phyloP scores from a whole-genome alignment of 2,329 filamentous ascomycete genomes.

The Fusarium haematococcum region DNA sequence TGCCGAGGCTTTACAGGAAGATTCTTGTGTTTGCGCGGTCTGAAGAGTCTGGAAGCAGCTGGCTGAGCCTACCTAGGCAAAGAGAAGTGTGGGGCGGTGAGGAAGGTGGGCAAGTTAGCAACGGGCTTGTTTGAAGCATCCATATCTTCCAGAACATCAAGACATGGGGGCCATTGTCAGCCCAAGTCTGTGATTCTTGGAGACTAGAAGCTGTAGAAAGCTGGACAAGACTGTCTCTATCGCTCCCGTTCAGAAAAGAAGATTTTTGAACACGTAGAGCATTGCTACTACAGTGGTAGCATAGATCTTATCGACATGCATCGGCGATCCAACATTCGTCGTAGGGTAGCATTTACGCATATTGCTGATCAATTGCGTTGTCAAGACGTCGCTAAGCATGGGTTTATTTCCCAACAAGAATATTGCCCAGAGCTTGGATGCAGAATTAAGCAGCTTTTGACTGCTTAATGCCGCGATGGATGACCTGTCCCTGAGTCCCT shows the following conservation, averaged over 20 bases:
- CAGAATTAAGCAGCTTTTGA: not conserved
- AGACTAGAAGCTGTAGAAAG: not conserved
- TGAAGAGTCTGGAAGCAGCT: conserved; percentile 1
- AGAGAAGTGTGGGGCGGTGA: not conserved
- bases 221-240: not conserved
- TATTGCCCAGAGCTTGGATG: not conserved
- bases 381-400: not conserved
- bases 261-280: not conserved
- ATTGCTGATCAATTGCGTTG: conserved; percentile 21
- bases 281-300: conserved; percentile 1
- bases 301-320: conserved; percentile 9
- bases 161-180: not conserved
- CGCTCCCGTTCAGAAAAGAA: not conserved
- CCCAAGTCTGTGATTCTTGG: not conserved
- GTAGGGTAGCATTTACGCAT: conserved; percentile 32
- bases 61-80: not conserved
- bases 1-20: not conserved
- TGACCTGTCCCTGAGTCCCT: not conserved
- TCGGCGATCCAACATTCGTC: conserved; percentile 9
- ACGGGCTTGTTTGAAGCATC: not conserved
- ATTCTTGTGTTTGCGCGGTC: conserved; percentile 14
- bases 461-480: not conserved
- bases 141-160: not conserved
- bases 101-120: not conserved
- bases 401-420: not conserved